Evolutionary conservation across 257 asterid species (phyloP), one percentile per base, ranked within the genome.

Genomic region (Paraleonurus japonicus): DNA sequence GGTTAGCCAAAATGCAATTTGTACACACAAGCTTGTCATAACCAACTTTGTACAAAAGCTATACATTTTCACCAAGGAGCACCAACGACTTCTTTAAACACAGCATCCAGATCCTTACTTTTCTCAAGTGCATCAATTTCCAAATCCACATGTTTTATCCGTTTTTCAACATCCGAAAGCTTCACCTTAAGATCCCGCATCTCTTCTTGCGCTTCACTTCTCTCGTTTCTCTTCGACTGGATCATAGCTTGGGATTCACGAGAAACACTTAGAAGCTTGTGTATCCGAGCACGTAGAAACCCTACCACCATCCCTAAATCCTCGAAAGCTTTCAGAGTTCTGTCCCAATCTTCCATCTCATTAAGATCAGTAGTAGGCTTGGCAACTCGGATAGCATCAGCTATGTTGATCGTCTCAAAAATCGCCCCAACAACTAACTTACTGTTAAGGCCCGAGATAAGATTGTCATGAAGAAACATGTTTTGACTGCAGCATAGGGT

Each of bases 251-350:
- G 39, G 5, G 43, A 65, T 26, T 85, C 82, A 27, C 35, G 30
- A 19, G 67, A 48, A 54, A 81, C 60, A 4, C 70, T 71, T 2
- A 72, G 67, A 1, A 90, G 76, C 66, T 74, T 80, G 7, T 55
- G 61, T 32, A 90, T 67, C 27, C 90, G 78, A 2, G 72, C 57
- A 0, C 87, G 91, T 4, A 88, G 76, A 69, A 92, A 90, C 27
- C 93, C 95, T n/a, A 88, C 92, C 13, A 0, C 32, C 96, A 90
- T 84, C 6, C 97, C 98, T 54, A 90, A 76, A 73, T 73, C 91
- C 76, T 79, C 87, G 0, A 87, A 90, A 0, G 90, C 85, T 73
- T 84, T 82, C 0, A 90, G 76, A 3, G 88, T 88, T 37, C 9
- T 77, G 48, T 80, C 92, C 90, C 90, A 90, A 23, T 70, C 62